These are phyloP conservation scores for Madurella fahalii DNA, from an alignment of 2,329 filamentous ascomycete species.

Conservation along the genomic window DNA sequence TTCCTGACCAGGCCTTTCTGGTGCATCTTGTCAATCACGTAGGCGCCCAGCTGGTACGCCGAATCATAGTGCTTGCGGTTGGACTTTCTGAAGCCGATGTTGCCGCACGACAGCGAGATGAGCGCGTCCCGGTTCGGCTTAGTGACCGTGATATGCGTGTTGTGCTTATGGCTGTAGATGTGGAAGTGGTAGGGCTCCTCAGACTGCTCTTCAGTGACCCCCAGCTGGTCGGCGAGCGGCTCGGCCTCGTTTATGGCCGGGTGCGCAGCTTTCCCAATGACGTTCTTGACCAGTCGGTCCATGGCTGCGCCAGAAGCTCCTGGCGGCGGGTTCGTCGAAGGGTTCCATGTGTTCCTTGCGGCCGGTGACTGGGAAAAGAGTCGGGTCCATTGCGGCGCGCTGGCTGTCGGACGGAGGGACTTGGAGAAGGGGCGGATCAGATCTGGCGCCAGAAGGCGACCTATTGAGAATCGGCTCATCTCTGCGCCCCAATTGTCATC, in stretches of 20 bases:
- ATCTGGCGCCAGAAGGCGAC: constrained; percentile 25
- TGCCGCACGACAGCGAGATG: constrained; percentile 75
- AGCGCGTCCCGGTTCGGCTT: constrained; percentile 75
- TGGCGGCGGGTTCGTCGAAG: neutral
- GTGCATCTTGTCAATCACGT: constrained; percentile 78
- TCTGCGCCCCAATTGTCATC: constrained; percentile 11
- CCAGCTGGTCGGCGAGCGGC: constrained; percentile 23
- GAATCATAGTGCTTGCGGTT: constrained; percentile 82
- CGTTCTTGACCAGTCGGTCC: constrained; percentile 11
- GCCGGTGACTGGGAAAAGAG: constrained; percentile 24
- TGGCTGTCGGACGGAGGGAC: constrained; percentile 7
- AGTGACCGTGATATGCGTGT: constrained; percentile 88
- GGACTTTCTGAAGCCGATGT: constrained; percentile 86
- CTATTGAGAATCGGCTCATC: constrained; percentile 25
- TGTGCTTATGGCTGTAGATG: constrained; percentile 85
- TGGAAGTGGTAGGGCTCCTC: constrained; percentile 77
- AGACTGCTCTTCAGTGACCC: constrained; percentile 40
- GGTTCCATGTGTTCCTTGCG: constrained; percentile 1
- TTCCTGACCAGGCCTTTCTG: constrained; percentile 73
- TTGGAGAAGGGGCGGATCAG: constrained; percentile 19
- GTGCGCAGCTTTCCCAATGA: constrained; percentile 5
- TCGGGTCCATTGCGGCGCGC: constrained; percentile 23
- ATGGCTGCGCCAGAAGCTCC: neutral
- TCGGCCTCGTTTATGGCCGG: constrained; percentile 2
- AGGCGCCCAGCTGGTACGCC: constrained; percentile 82